Conservation (phyloP, 2,329 filamentous ascomycete species). For the Ascochyta pisi region DNA sequence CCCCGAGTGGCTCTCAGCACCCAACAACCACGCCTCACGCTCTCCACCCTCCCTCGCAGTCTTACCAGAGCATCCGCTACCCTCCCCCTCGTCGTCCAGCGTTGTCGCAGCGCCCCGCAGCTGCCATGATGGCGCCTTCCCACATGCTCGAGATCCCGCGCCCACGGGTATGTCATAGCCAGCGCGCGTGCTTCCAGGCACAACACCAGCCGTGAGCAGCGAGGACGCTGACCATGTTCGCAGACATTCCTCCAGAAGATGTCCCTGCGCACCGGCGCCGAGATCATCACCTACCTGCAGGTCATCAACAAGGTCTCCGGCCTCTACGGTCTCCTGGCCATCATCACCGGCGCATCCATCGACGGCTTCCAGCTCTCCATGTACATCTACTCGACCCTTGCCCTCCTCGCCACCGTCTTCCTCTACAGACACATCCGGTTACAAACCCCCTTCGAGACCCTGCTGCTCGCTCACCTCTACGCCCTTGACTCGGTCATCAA, state of each 20-base stretch:
- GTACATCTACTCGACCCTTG: conserved; percentile 84
- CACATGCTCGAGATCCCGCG: conserved; percentile 48
- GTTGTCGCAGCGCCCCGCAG: conserved; percentile 2
- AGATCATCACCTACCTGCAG: conserved; percentile 81
- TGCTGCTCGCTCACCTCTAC: conserved; percentile 86
- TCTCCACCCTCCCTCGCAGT: conserved; percentile 15
- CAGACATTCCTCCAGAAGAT: conserved; percentile 87
- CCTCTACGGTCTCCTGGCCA: conserved; percentile 86
- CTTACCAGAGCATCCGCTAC: conserved; percentile 28
- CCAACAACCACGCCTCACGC: conserved; percentile 6
- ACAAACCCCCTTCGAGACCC: conserved; percentile 78
- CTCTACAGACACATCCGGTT: conserved; percentile 82
- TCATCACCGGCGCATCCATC: conserved; percentile 84
- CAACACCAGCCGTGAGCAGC: neutral
- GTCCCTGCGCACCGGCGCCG: conserved; percentile 83
- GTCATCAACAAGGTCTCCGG: conserved; percentile 93
- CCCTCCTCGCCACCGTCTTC: conserved; percentile 71
- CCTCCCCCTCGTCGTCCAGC: neutral
- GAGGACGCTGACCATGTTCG: conserved; percentile 22
- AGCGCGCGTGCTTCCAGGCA: conserved; percentile 6
- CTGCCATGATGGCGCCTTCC: conserved; percentile 41
- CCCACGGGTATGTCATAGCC: conserved; percentile 43
- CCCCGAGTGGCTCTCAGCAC: conserved; percentile 14
- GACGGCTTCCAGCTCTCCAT: conserved; percentile 85
- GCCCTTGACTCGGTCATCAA: conserved; percentile 83